Percentiles rank a stretch among this genome's conserved stretches.
phyloP scores from a whole-genome alignment of 1,139 yeast species.

The Kluyveromyces marxianus region DNA sequence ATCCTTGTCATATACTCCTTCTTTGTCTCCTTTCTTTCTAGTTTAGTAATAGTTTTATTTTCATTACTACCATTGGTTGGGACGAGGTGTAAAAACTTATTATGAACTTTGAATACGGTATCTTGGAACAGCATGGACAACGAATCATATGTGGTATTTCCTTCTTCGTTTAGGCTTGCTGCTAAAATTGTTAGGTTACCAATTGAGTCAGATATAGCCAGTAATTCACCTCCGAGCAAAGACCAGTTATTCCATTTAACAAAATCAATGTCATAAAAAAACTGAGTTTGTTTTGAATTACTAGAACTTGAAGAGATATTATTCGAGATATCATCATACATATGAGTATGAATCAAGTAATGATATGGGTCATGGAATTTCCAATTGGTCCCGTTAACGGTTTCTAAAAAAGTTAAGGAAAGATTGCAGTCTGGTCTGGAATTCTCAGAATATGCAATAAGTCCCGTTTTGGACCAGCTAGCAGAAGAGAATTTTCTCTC shows the following conservation, averaged over 20 bases:
- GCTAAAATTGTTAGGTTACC: conserved; percentile 31
- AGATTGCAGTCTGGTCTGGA: conserved; percentile 26
- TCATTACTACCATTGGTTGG: conserved; percentile 10
- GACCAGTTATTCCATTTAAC: conserved; percentile 32
- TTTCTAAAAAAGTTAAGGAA: conserved; percentile 29
- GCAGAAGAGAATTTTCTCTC: conserved; percentile 7
- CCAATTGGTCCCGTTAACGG: conserved; percentile 32
- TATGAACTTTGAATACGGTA: conserved; percentile 28
- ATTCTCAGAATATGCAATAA: conserved; percentile 29
- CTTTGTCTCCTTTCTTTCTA: conserved; percentile 27
- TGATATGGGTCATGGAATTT: conserved; percentile 29
- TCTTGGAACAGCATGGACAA: conserved; percentile 30
- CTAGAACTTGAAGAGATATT: conserved; percentile 10
- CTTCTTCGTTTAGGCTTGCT: conserved; percentile 30
- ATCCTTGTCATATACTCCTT: conserved; percentile 28
- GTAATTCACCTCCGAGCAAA: conserved; percentile 30
- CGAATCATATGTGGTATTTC: conserved; percentile 29
- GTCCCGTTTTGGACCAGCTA: conserved; percentile 32
- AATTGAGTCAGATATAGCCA: conserved; percentile 31
- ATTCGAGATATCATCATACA: conserved; percentile 19
- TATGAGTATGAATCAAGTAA: conserved; percentile 28
- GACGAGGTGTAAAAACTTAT: conserved; percentile 23
- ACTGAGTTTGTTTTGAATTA: conserved; percentile 15
- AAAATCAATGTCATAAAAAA: conserved; percentile 24
- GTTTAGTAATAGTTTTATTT: conserved; percentile 9